Evolutionary conservation across 305 asterid genomes (phyloP).

Genomic region (Andrographis paniculata): DNA sequence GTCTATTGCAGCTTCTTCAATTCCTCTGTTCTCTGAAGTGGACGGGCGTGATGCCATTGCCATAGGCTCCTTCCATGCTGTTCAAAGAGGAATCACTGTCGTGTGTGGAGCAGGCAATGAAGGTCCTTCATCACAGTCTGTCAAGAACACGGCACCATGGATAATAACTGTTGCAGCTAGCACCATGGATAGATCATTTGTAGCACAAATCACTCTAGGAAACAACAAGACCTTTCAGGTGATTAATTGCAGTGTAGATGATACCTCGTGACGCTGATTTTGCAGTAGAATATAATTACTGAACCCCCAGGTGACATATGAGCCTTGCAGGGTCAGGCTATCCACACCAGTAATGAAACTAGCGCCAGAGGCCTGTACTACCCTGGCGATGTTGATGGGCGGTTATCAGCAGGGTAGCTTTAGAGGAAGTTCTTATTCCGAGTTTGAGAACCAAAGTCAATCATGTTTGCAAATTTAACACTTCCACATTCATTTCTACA

Average conservation of each 20-base stretch:
- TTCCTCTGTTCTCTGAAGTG: slow-evolving; percentile 30
- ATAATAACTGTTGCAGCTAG: slow-evolving; percentile 40
- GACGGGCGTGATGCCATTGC: slow-evolving; percentile 31
- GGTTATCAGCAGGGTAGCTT: slow-evolving; percentile 18
- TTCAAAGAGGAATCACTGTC: slow-evolving; percentile 33
- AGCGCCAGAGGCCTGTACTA: slow-evolving; percentile 22
- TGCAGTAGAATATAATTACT: not conserved
- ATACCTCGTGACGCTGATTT: not conserved
- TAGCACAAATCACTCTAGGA: slow-evolving; percentile 36
- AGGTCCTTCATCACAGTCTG: slow-evolving; percentile 32
- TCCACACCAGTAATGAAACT: slow-evolving; percentile 27
- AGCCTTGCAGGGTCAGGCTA: slow-evolving; percentile 30
- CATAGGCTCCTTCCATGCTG: slow-evolving; percentile 41
- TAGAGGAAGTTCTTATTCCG: not conserved
- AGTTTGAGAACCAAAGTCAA: too few species aligned
- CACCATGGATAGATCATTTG: slow-evolving; percentile 39
- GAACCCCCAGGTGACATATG: not conserved
- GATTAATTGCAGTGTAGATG: not conserved
- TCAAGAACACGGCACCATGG: slow-evolving; percentile 40
- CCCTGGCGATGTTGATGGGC: slow-evolving; percentile 19
- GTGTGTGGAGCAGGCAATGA: slow-evolving; percentile 42
- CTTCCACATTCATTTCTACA: slow-evolving; percentile 11
- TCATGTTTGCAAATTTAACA: not conserved
- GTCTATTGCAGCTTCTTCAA: slow-evolving; percentile 19
- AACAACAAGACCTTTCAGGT: slow-evolving; percentile 37